Evolutionary conservation across 148 eudicot genomes (phyloP).

Genomic region (Vaccinium darrowii): DNA sequence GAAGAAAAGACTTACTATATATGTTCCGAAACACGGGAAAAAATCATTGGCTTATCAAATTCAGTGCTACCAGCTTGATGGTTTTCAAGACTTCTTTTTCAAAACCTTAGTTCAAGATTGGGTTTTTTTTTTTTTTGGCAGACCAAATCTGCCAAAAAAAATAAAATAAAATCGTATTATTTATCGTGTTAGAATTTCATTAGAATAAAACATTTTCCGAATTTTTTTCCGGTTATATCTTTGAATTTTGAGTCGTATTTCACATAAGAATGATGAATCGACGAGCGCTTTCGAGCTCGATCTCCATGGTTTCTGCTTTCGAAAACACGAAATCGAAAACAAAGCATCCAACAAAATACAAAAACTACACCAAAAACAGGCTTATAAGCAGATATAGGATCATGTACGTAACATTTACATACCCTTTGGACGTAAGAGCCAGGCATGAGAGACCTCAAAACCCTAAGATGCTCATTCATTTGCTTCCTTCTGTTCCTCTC

Average conservation of each 20-base stretch:
- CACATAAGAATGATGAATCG: neutral
- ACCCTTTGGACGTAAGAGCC: conserved; percentile 98
- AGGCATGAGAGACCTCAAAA: conserved; percentile 95
- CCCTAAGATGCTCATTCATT: conserved; percentile 97
- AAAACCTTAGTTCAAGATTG: neutral
- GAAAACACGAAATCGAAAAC: neutral
- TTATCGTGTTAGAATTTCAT: neutral
- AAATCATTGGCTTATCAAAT: neutral
- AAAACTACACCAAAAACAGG: neutral
- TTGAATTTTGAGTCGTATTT: neutral
- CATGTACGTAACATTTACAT: neutral
- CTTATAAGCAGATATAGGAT: neutral
- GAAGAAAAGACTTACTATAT: neutral
- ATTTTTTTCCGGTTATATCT: neutral
- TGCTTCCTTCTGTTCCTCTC: conserved; percentile 95
- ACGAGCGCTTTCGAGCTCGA: neutral
- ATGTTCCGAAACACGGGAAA: neutral
- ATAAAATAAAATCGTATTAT: too few relatives aligned
- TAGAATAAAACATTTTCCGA: neutral
- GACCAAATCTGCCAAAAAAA: too few relatives aligned
- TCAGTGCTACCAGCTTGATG: neutral
- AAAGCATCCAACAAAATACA: neutral
- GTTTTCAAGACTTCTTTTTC: neutral
- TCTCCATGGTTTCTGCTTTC: too few relatives aligned
- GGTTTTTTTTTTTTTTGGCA: neutral